A percentile compares a stretch with the other conserved stretches of the same genome.
These are phyloP conservation scores for Trametes sp. DNA, from an alignment of 1,284 basidiomycete species.

Conservation along the genomic window DNA sequence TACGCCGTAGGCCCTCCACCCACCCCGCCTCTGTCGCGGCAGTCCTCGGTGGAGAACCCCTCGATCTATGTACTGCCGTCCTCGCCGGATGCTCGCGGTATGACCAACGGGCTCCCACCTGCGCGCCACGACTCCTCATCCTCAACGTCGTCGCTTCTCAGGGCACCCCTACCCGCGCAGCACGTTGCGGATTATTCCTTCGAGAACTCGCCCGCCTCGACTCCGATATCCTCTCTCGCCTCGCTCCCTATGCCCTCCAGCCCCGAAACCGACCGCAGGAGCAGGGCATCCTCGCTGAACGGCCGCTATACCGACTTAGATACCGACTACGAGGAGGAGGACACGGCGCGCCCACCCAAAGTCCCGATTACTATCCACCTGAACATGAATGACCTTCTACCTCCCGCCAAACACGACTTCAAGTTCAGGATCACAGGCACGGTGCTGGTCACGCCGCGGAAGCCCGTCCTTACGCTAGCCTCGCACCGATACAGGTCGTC, in stretches of 20 bases:
- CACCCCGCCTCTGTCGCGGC: conserved; percentile 26
- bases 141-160: conserved; percentile 64
- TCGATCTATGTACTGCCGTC: conserved; percentile 44
- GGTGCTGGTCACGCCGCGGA: conserved; percentile 63
- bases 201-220: conserved; percentile 63
- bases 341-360: conserved; percentile 49
- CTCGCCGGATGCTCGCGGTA: conserved; percentile 52
- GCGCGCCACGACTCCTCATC: conserved; percentile 51
- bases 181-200: conserved; percentile 70
- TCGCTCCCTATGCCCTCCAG: conserved; percentile 54
- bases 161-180: conserved; percentile 71
- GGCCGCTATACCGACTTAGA: conserved; percentile 36
- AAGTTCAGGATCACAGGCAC: conserved; percentile 71
- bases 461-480: conserved; percentile 33
- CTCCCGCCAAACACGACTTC: conserved; percentile 67
- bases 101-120: conserved; percentile 34
- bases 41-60: conserved; percentile 33
- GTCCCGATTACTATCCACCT: conserved; percentile 74
- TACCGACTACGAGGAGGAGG: conserved; percentile 33
- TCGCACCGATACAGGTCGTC: conserved; percentile 29
- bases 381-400: conserved; percentile 79
- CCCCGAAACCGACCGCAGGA: conserved; percentile 43
- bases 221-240: conserved; percentile 63
- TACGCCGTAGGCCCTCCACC: conserved; percentile 56
- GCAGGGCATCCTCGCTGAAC: conserved; percentile 40